These are phyloP conservation scores for Rhizopogon salebrosus DNA, from an alignment of 768 basidiomycete genomes.

Conservation along the genomic window DNA sequence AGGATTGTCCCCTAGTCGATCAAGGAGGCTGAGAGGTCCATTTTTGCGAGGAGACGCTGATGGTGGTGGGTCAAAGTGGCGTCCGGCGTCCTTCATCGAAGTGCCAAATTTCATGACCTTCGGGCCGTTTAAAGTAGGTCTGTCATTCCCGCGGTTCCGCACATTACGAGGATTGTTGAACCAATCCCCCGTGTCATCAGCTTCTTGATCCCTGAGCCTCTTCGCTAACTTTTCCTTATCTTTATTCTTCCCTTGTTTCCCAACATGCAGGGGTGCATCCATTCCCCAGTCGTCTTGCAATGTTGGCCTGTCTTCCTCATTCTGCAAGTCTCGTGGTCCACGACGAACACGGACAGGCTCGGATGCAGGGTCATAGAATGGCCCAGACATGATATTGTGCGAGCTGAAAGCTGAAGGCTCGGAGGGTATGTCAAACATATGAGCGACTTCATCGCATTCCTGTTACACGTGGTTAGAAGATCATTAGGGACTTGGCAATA, in stretches of 20 bases:
- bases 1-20: slow-evolving; percentile 21
- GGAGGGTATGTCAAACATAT: slow-evolving; percentile 33
- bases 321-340: slow-evolving; percentile 31
- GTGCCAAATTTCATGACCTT: slow-evolving; percentile 35
- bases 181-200: slow-evolving; percentile 59
- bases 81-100: slow-evolving; percentile 24
- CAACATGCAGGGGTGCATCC: slow-evolving; percentile 53
- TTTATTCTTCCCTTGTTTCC: slow-evolving; percentile 58
- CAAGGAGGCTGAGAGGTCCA: slow-evolving; percentile 27
- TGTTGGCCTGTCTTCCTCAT: slow-evolving; percentile 17
- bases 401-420: slow-evolving; percentile 67
- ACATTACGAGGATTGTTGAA: slow-evolving; percentile 40
- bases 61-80: slow-evolving; percentile 15
- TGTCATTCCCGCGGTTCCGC: slow-evolving; percentile 22
- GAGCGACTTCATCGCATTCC: slow-evolving; percentile 54
- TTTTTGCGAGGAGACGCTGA: slow-evolving; percentile 15
- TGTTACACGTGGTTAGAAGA: slow-evolving; percentile 19
- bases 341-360: slow-evolving; percentile 29
- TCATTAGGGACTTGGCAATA: neutral
- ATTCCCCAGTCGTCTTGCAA: slow-evolving; percentile 43
- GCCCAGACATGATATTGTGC: slow-evolving; percentile 57
- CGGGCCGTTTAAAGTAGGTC: slow-evolving; percentile 7
- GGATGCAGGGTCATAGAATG: slow-evolving; percentile 50
- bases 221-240: slow-evolving; percentile 51
- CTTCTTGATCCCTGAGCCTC: slow-evolving; percentile 42